Conservation (phyloP, 306 rosid species). For the Begonia fuchsioides region DNA sequence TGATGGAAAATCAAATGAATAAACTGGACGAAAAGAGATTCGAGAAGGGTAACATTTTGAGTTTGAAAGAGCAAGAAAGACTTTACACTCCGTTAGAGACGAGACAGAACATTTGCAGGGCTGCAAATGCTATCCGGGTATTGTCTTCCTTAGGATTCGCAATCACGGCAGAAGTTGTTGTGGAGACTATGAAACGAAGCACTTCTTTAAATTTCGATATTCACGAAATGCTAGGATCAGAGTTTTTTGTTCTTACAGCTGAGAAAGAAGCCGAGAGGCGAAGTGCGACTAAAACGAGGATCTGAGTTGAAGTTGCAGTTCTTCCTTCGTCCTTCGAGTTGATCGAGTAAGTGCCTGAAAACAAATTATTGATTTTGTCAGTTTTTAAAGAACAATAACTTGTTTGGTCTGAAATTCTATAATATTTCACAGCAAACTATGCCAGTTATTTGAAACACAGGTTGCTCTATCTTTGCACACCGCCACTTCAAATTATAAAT, state of each 20-base stretch:
- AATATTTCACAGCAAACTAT: too few relatives aligned
- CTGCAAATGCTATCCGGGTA: conserved; percentile 68
- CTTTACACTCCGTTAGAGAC: conserved; percentile 32
- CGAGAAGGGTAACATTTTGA: conserved; percentile 6
- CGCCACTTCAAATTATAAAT: too few relatives aligned
- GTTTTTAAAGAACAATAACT: too few relatives aligned
- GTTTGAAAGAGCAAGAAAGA: conserved; percentile 47
- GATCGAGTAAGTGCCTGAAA: too few relatives aligned
- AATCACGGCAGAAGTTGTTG: conserved; percentile 42
- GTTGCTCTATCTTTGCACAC: too few relatives aligned
- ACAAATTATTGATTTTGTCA: too few relatives aligned
- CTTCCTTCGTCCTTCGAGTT: too few relatives aligned
- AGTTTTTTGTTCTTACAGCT: conserved; percentile 64
- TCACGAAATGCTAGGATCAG: conserved; percentile 80
- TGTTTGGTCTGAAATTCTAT: too few relatives aligned
- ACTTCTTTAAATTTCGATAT: conserved; percentile 37
- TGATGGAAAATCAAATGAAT: conserved; percentile 42
- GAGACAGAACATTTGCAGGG: conserved; percentile 61
- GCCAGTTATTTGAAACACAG: too few relatives aligned
- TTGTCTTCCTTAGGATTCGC: conserved; percentile 50
- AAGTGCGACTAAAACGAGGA: conserved; percentile 39
- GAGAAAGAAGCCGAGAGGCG: conserved; percentile 76
- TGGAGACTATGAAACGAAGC: conserved; percentile 46
- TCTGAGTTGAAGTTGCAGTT: too few relatives aligned
- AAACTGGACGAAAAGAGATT: conserved; percentile 27